A percentile compares a stretch with the other conserved stretches of the same genome.
These are phyloP conservation scores for Rhodosporidiobolus odoratus DNA, from an alignment of 768 basidiomycete genomes.

Conservation along the genomic window DNA sequence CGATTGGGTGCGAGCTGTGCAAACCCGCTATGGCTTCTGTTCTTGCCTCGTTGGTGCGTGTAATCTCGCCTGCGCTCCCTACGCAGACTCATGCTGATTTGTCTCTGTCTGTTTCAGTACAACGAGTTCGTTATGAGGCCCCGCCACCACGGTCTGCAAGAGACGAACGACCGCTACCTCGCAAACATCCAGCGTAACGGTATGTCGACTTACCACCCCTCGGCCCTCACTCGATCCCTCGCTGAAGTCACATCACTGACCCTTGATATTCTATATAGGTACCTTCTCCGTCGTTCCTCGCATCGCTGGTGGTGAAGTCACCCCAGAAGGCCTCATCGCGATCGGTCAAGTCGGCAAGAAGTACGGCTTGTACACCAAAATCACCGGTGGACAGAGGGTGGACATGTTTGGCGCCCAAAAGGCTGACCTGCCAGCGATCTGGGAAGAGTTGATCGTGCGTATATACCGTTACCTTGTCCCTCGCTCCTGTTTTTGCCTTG, in stretches of 20 bases:
- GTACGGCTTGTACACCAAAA: slow-evolving; percentile 62
- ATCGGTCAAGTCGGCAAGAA: slow-evolving; percentile 64
- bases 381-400: slow-evolving; percentile 55
- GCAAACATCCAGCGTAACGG: slow-evolving; percentile 45
- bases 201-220: no score
- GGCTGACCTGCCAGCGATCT: slow-evolving; percentile 63
- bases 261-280: no score
- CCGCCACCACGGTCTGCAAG: slow-evolving; percentile 53
- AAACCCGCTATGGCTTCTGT: slow-evolving; percentile 60
- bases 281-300: slow-evolving; percentile 70
- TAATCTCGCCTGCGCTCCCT: no score
- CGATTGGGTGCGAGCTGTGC: slow-evolving; percentile 67
- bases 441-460: slow-evolving; percentile 55
- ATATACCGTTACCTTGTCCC: no score
- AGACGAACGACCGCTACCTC: slow-evolving; percentile 57
- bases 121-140: slow-evolving; percentile 64
- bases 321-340: slow-evolving; percentile 61
- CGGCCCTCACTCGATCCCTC: not conserved
- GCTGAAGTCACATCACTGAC: not conserved
- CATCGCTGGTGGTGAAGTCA: slow-evolving; percentile 65
- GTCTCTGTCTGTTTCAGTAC: slow-evolving; percentile 42
- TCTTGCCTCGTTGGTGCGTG: slow-evolving; percentile 48
- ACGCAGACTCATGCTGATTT: no score
- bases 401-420: slow-evolving; percentile 68
- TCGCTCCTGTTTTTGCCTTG: not conserved